phyloP scores from a whole-genome alignment of 495 filamentous ascomycete species.

The Sabuloglossum arenarium region DNA sequence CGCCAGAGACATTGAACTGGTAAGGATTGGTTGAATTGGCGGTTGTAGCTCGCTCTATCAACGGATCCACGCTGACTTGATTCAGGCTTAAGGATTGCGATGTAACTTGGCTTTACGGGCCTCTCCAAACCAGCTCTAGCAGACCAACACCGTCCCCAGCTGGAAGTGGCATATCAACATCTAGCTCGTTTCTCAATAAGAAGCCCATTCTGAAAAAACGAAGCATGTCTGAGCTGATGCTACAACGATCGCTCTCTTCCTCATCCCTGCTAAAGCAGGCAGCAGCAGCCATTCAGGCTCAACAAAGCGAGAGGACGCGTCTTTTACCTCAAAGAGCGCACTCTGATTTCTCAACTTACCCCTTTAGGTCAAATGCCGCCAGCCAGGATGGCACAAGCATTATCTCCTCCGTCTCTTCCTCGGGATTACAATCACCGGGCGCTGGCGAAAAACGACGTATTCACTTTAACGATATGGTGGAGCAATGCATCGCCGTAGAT shows the following conservation, averaged over 20 bases:
- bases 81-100: conserved; percentile 88
- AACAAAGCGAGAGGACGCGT: conserved; percentile 35
- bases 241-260: conserved; percentile 75
- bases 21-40: conserved; percentile 21
- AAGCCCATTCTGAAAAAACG: conserved; percentile 96
- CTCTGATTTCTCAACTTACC: conserved; percentile 18
- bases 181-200: conserved; percentile 58
- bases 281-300: conserved; percentile 76
- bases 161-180: conserved; percentile 44
- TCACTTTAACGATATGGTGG: conserved; percentile 88
- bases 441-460: conserved; percentile 57
- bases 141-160: conserved; percentile 30
- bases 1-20: conserved; percentile 82
- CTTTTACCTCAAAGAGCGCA: conserved; percentile 5
- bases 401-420: conserved; percentile 35
- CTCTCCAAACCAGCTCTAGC: conserved; percentile 47
- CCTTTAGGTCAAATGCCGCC: conserved; percentile 27
- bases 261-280: conserved; percentile 88
- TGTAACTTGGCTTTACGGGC: conserved; percentile 94
- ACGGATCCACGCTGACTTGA: neutral
- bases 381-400: conserved; percentile 36
- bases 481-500: conserved; percentile 90
- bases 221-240: conserved; percentile 86
- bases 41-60: neutral
- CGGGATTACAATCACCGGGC: conserved; percentile 44